A percentile compares a stretch with the other conserved stretches of the same genome.
Conservation (phyloP, 2,329 filamentous ascomycete species). For the Clonostachys byssicola region DNA sequence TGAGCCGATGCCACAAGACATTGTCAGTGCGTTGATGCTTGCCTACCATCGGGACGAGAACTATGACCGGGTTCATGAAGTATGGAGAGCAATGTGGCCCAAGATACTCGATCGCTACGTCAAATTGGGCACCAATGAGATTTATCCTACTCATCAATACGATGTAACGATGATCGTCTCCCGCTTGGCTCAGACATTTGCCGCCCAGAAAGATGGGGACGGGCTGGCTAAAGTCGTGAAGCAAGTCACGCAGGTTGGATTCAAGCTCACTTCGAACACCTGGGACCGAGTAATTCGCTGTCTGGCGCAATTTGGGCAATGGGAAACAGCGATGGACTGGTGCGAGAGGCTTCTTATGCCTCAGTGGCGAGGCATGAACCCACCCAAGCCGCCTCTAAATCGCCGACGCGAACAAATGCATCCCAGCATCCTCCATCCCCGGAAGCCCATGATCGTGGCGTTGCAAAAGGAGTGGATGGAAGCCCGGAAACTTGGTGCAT, state of each 20-base stretch:
- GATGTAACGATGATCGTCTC: constrained; percentile 44
- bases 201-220: constrained; percentile 30
- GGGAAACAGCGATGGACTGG: constrained; percentile 63
- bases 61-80: constrained; percentile 55
- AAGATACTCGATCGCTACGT: constrained; percentile 31
- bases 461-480: constrained; percentile 46
- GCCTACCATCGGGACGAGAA: constrained; percentile 54
- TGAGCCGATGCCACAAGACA: constrained; percentile 39
- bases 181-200: constrained; percentile 41
- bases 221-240: constrained; percentile 47
- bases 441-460: constrained; percentile 34
- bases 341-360: constrained; percentile 79
- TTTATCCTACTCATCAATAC: constrained; percentile 46
- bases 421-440: constrained; percentile 23
- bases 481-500: constrained; percentile 40
- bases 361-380: constrained; percentile 57
- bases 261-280: constrained; percentile 68
- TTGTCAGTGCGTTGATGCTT: constrained; percentile 66
- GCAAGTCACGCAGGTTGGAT: constrained; percentile 61
- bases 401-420: constrained; percentile 12
- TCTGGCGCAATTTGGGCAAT: constrained; percentile 56
- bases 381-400: constrained; percentile 17
- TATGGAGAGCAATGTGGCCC: constrained; percentile 15
- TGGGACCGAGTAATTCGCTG: constrained; percentile 76
- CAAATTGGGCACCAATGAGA: constrained; percentile 7